A percentile compares a stretch with the other conserved stretches of the same genome.
Evolutionary conservation across 345 rosid genomes (phyloP).

Genomic region (Populus deltoides): DNA sequence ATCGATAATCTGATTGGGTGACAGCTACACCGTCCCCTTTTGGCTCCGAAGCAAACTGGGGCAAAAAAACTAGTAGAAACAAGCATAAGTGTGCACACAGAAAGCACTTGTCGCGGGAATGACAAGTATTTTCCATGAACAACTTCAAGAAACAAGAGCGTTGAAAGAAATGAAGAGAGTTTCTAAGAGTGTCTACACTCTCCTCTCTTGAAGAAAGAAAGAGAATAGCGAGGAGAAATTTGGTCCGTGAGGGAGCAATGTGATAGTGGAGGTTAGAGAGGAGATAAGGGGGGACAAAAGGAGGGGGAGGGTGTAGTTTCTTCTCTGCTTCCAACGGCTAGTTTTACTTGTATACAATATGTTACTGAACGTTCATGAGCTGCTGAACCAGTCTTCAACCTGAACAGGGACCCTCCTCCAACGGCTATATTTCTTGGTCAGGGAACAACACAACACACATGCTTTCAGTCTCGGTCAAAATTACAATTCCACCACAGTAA

Average conservation of each 20-base stretch:
- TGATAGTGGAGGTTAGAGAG: neutral
- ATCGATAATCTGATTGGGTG: slow-evolving; percentile 59
- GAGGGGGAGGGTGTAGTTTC: slow-evolving; percentile 21
- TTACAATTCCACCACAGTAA: neutral
- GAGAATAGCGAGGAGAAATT: neutral
- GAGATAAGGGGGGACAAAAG: slow-evolving; percentile 19
- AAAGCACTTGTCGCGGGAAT: slow-evolving; percentile 19
- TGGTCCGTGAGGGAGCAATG: neutral
- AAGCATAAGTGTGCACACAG: slow-evolving; percentile 24
- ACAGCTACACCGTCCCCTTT: slow-evolving; percentile 66
- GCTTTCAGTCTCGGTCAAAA: neutral
- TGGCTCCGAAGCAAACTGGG: slow-evolving; percentile 44
- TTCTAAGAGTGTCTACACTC: neutral
- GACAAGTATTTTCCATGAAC: slow-evolving; percentile 8
- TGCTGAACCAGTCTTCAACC: slow-evolving; percentile 11
- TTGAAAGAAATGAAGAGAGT: neutral
- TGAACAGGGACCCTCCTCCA: slow-evolving; percentile 18
- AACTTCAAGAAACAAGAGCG: slow-evolving; percentile 7
- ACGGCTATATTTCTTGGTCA: slow-evolving; percentile 29
- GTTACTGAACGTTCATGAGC: slow-evolving; percentile 18
- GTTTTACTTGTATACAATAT: slow-evolving; percentile 26
- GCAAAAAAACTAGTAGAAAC: slow-evolving; percentile 19
- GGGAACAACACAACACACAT: neutral
- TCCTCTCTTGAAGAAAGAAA: slow-evolving; percentile 17
- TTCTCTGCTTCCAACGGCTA: slow-evolving; percentile 46